phyloP scores from a whole-genome alignment of 2,329 filamentous ascomycete species.

The Teratosphaeriaceae sp. region DNA sequence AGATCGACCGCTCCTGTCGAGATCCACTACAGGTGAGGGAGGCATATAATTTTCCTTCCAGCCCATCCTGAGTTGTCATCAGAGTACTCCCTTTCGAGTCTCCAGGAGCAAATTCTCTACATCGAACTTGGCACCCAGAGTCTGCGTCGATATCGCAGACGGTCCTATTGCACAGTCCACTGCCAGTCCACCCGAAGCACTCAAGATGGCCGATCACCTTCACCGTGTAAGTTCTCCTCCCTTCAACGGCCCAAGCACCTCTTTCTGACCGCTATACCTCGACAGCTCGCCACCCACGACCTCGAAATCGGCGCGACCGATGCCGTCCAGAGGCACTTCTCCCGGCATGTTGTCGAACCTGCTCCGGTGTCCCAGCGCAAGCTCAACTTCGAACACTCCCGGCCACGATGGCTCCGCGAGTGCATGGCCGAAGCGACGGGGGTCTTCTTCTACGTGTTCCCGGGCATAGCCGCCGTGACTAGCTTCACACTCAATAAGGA shows the following conservation, averaged over 20 bases:
- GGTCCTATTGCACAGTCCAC: too few relatives aligned
- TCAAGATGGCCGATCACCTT: constrained; percentile 8
- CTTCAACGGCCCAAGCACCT: not conserved
- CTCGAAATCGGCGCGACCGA: constrained; percentile 50
- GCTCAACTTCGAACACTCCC: constrained; percentile 48
- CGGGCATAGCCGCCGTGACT: constrained; percentile 49
- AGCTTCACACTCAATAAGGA: constrained; percentile 44
- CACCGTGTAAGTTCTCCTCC: constrained; percentile 8
- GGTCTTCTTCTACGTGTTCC: constrained; percentile 43
- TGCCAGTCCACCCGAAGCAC: too few relatives aligned
- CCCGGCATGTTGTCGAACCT: constrained; percentile 43
- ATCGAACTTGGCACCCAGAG: too few relatives aligned
- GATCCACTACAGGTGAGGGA: too few relatives aligned
- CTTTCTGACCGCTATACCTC: constrained; percentile 3
- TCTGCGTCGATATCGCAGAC: too few relatives aligned
- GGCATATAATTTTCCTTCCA: too few relatives aligned
- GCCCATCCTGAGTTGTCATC: too few relatives aligned
- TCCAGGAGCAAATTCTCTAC: too few relatives aligned
- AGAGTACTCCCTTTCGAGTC: too few relatives aligned
- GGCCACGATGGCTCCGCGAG: constrained; percentile 50
- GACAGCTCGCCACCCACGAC: constrained; percentile 25
- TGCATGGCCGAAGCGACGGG: constrained; percentile 51
- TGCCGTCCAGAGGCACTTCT: constrained; percentile 45
- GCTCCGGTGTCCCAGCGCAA: constrained; percentile 48
- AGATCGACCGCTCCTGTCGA: too few relatives aligned